phyloP scores from a whole-genome alignment of 202 grass and related monocot species.

The Cymbopogon flexuosus region DNA sequence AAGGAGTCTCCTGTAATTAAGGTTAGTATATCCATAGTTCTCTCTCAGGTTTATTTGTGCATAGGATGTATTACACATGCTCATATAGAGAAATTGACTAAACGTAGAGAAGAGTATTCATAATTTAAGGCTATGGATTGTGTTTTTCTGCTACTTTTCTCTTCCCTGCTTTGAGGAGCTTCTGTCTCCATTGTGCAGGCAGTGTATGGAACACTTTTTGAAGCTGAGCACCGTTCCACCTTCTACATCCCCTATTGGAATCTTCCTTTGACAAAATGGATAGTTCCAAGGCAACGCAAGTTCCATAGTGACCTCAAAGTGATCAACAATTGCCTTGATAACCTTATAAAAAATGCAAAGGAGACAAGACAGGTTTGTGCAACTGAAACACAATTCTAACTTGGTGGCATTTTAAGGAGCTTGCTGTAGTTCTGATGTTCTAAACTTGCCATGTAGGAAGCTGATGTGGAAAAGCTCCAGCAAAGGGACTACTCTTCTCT shows the following conservation, averaged over 20 bases:
- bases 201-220: slow-evolving; percentile 94
- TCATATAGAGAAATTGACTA: neutral
- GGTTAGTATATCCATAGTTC: slow-evolving; percentile 43
- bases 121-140: neutral
- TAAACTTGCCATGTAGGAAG: slow-evolving; percentile 50
- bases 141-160: slow-evolving; percentile 4
- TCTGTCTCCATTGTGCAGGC: slow-evolving; percentile 42
- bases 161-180: neutral
- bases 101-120: neutral
- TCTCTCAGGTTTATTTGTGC: slow-evolving; percentile 17
- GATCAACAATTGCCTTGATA: slow-evolving; percentile 91
- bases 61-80: neutral
- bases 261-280: slow-evolving; percentile 76
- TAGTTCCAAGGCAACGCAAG: slow-evolving; percentile 82
- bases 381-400: slow-evolving; percentile 7
- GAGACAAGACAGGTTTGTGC: slow-evolving; percentile 75
- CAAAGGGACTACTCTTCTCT: slow-evolving; percentile 90
- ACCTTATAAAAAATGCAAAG: slow-evolving; percentile 91
- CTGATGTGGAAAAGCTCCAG: slow-evolving; percentile 94
- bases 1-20: slow-evolving; percentile 98
- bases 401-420: slow-evolving; percentile 28
- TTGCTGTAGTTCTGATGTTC: slow-evolving; percentile 18
- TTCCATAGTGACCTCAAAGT: slow-evolving; percentile 86
- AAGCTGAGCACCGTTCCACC: slow-evolving; percentile 92
- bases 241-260: slow-evolving; percentile 99